Conservation (phyloP, 2,329 filamentous ascomycete species). For the Pseudopithomyces chartarum region DNA sequence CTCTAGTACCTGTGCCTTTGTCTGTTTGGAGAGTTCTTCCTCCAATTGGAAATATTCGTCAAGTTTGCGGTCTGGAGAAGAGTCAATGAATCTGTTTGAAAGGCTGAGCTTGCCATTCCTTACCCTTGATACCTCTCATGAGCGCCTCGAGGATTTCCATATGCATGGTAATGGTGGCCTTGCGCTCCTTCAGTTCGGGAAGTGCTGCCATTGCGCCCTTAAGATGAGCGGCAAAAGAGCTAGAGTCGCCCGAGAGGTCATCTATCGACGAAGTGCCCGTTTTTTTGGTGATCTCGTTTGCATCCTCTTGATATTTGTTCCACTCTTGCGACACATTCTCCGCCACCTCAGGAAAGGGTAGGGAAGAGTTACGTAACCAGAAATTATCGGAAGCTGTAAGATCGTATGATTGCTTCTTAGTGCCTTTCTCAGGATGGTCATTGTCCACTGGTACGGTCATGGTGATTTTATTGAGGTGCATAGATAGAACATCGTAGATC, state of each 20-base stretch:
- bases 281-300: conserved; percentile 91
- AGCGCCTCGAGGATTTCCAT: conserved; percentile 94
- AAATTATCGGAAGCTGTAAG: conserved; percentile 91
- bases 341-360: conserved; percentile 93
- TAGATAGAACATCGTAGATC: conserved; percentile 76
- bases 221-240: conserved; percentile 87
- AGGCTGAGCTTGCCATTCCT: background rate
- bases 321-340: conserved; percentile 95
- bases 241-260: conserved; percentile 87
- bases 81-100: conserved; percentile 3
- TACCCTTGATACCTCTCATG: conserved; percentile 76
- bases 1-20: conserved; percentile 85
- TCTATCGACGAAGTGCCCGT: conserved; percentile 92
- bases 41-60: conserved; percentile 97
- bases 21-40: conserved; percentile 89
- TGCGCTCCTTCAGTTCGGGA: conserved; percentile 89
- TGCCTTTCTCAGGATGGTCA: conserved; percentile 71
- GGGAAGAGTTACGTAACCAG: conserved; percentile 88
- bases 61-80: conserved; percentile 72
- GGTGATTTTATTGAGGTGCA: conserved; percentile 91
- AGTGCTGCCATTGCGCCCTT: conserved; percentile 94
- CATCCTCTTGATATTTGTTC: conserved; percentile 93
- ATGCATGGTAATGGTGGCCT: conserved; percentile 82
- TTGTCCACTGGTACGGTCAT: conserved; percentile 85
- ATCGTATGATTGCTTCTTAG: conserved; percentile 88